A percentile compares a stretch with the other conserved stretches of the same genome.
These are phyloP conservation scores for Fomitopsis serialis DNA, from an alignment of 768 basidiomycete genomes.

Conservation along the genomic window DNA sequence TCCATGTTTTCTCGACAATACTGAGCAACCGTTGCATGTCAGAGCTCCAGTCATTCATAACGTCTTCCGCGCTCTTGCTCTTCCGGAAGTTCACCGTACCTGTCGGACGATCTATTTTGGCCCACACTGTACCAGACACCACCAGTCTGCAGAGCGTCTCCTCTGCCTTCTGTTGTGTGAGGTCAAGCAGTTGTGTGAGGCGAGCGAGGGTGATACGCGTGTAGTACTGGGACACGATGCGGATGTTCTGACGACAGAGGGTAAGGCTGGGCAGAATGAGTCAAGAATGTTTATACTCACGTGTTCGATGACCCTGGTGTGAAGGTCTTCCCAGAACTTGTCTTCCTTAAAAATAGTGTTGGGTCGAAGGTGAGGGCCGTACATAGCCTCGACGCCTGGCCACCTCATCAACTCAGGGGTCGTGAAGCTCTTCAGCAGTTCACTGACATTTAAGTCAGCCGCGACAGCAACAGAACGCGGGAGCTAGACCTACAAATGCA, in stretches of 20 bases:
- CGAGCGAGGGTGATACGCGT: slow-evolving; percentile 84
- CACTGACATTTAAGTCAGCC: slow-evolving; percentile 39
- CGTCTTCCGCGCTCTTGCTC: slow-evolving; percentile 81
- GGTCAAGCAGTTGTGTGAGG: slow-evolving; percentile 82
- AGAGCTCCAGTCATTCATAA: slow-evolving; percentile 97
- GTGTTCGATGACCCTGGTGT: slow-evolving; percentile 94
- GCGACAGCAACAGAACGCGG: neutral
- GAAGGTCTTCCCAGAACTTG: slow-evolving; percentile 91
- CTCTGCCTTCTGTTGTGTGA: slow-evolving; percentile 78
- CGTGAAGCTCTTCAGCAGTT: slow-evolving; percentile 89
- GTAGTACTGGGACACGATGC: slow-evolving; percentile 92
- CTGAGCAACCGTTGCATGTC: slow-evolving; percentile 92
- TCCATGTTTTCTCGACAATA: slow-evolving; percentile 98
- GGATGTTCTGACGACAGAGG: slow-evolving; percentile 68
- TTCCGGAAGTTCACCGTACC: slow-evolving; percentile 86
- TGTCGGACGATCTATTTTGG: slow-evolving; percentile 86
- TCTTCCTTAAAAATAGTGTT: slow-evolving; percentile 76
- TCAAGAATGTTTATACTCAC: slow-evolving; percentile 40
- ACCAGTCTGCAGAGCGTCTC: slow-evolving; percentile 86
- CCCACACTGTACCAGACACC: slow-evolving; percentile 88
- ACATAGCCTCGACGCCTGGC: slow-evolving; percentile 88
- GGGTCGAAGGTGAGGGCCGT: slow-evolving; percentile 76
- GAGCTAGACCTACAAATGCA: slow-evolving; percentile 64
- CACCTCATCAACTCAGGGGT: slow-evolving; percentile 94
- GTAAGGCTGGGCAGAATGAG: neutral